Conservation (phyloP, 805 yeast species). For the Saccharomycopsis sp. region DNA sequence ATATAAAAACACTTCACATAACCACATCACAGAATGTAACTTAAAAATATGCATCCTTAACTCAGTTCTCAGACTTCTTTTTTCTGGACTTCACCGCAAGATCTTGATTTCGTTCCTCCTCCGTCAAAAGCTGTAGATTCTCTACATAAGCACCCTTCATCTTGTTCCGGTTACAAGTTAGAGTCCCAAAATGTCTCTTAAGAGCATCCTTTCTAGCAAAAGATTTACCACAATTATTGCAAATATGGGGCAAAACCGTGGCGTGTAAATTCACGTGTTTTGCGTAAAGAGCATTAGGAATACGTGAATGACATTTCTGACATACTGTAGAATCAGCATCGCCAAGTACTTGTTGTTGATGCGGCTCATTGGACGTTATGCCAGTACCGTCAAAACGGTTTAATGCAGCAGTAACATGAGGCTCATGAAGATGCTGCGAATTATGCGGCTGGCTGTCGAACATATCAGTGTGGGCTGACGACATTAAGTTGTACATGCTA, state of each 20-base stretch:
- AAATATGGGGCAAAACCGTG: conserved; percentile 64
- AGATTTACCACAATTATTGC: conserved; percentile 72
- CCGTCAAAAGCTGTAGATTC: conserved; percentile 17
- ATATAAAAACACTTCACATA: neutral
- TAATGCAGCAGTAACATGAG: neutral
- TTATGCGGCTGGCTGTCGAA: neutral
- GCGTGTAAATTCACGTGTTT: conserved; percentile 66
- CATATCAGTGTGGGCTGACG: neutral
- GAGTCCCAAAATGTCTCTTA: conserved; percentile 66
- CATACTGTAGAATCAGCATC: neutral
- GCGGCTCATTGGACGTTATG: neutral
- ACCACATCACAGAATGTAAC: too few relatives aligned
- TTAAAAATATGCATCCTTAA: neutral
- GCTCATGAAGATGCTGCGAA: neutral
- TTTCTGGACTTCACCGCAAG: conserved; percentile 7
- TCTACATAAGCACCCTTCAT: conserved; percentile 33
- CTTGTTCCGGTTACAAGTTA: conserved; percentile 69
- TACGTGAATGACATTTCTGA: neutral
- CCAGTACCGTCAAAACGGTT: neutral
- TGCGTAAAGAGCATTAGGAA: neutral
- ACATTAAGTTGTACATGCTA: neutral
- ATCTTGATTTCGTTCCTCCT: conserved; percentile 15
- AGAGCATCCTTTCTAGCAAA: conserved; percentile 80
- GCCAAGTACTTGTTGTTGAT: neutral
- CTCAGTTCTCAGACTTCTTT: conserved; percentile 3